Percentiles rank a stretch among this genome's conserved stretches.
Evolutionary conservation across 129 eudicot species (phyloP).

Genomic region (Chrysanthemum seticuspe): DNA sequence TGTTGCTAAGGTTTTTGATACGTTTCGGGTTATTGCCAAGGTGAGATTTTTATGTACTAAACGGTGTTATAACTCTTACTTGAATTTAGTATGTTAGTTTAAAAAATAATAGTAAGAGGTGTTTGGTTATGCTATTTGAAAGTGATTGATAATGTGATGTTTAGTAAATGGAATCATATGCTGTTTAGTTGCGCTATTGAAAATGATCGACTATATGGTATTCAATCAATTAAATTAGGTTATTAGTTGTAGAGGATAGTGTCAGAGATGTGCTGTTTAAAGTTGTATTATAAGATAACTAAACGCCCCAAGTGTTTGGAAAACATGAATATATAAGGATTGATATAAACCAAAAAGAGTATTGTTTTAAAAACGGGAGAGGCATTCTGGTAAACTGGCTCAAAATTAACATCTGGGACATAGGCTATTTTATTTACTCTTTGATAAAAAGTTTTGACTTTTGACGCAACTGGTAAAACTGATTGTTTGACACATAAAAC

Average conservation of each 20-base stretch:
- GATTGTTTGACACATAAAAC: not conserved
- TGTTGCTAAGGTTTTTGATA: constrained; percentile 75
- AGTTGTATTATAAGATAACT: not conserved
- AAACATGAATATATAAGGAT: not conserved
- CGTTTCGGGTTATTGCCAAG: constrained; percentile 85
- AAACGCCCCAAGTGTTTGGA: not conserved
- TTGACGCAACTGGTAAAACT: not conserved
- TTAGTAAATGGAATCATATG: not conserved
- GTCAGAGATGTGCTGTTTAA: not conserved
- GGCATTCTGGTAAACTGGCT: not conserved
- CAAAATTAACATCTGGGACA: not conserved
- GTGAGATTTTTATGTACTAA: constrained; percentile 25
- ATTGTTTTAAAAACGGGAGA: not conserved
- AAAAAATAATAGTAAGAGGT: not conserved
- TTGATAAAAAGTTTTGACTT: not conserved
- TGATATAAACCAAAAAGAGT: not conserved
- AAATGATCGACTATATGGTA: not conserved
- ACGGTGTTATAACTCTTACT: not conserved
- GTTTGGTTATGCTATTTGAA: not conserved
- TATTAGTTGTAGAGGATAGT: not conserved
- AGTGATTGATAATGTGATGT: not conserved
- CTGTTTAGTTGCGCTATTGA: not conserved
- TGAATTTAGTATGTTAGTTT: not conserved
- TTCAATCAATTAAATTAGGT: not conserved
- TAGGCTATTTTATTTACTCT: not conserved